Percentiles rank a stretch among this genome's conserved stretches.
phyloP scores from a whole-genome alignment of 176 grass and related monocot genomes.

The Juncus effusus region DNA sequence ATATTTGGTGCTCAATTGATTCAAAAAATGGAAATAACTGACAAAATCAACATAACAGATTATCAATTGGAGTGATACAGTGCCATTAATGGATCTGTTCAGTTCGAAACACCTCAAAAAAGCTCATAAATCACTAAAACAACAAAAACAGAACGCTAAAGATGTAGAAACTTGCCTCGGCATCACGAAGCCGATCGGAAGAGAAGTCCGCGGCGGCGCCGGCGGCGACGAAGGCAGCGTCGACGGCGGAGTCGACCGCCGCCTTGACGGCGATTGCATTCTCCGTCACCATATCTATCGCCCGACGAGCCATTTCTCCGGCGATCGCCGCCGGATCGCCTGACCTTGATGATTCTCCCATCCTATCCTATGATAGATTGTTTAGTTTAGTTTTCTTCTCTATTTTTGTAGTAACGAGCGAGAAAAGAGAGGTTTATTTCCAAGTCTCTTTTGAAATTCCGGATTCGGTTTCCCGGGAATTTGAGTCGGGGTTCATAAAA shows the following conservation, averaged over 20 bases:
- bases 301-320: slow-evolving; percentile 11
- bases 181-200: slow-evolving; percentile 12
- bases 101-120: neutral
- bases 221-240: slow-evolving; percentile 16
- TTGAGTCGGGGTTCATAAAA: no score
- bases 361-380: no score
- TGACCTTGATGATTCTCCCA: slow-evolving; percentile 18
- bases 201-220: slow-evolving; percentile 17
- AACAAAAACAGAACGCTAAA: neutral
- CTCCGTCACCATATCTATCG: slow-evolving; percentile 9
- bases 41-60: neutral
- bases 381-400: slow-evolving; percentile 8
- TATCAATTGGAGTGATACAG: no score
- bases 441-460: no score
- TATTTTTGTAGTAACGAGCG: slow-evolving; percentile 11
- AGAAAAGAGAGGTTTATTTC: slow-evolving; percentile 8
- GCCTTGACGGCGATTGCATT: slow-evolving; percentile 8
- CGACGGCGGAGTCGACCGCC: slow-evolving; percentile 25
- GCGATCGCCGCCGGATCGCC: slow-evolving; percentile 19
- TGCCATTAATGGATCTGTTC: no score
- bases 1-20: neutral
- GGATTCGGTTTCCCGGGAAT: no score
- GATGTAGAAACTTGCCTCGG: slow-evolving; percentile 12
- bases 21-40: neutral
- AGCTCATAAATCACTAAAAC: neutral